phyloP scores from a whole-genome alignment of 1,139 yeast genomes.

The Kazachstania sp. region DNA sequence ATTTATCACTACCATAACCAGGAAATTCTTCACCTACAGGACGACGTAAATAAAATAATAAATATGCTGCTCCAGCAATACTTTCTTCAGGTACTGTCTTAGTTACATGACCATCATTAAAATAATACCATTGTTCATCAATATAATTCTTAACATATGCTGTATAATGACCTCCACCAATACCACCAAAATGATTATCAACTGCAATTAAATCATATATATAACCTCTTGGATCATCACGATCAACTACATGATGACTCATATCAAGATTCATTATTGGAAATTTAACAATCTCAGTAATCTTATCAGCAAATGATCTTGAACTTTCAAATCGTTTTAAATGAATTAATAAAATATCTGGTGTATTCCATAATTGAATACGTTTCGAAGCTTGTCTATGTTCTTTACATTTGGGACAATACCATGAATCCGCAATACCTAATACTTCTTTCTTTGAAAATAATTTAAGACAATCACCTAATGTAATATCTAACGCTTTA shows the following conservation, averaged over 20 bases:
- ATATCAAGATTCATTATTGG: constrained; percentile 81
- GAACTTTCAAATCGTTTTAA: constrained; percentile 85
- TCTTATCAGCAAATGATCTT: constrained; percentile 80
- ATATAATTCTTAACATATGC: constrained; percentile 76
- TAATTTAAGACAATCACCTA: constrained; percentile 65
- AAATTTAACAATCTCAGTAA: constrained; percentile 74
- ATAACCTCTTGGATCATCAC: constrained; percentile 32
- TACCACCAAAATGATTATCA: constrained; percentile 91
- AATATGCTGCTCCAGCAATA: constrained; percentile 78
- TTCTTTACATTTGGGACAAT: constrained; percentile 81
- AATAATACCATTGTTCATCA: constrained; percentile 80
- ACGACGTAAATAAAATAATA: constrained; percentile 70
- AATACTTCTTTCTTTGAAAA: constrained; percentile 80
- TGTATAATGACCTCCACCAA: constrained; percentile 97
- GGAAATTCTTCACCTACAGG: constrained; percentile 7
- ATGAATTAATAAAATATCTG: constrained; percentile 84
- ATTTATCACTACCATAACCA: constrained; percentile 7
- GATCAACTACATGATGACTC: constrained; percentile 43
- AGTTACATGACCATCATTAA: constrained; percentile 75
- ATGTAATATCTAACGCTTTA: constrained; percentile 43
- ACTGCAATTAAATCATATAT: constrained; percentile 85
- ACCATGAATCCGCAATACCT: constrained; percentile 90
- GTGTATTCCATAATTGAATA: constrained; percentile 84
- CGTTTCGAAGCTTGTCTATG: constrained; percentile 88
- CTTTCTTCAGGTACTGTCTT: constrained; percentile 52